A percentile compares a stretch with the other conserved stretches of the same genome.
Conservation (phyloP, 225 moss, liverwort and hornwort species). For the Physcomitrellopsis africana region DNA sequence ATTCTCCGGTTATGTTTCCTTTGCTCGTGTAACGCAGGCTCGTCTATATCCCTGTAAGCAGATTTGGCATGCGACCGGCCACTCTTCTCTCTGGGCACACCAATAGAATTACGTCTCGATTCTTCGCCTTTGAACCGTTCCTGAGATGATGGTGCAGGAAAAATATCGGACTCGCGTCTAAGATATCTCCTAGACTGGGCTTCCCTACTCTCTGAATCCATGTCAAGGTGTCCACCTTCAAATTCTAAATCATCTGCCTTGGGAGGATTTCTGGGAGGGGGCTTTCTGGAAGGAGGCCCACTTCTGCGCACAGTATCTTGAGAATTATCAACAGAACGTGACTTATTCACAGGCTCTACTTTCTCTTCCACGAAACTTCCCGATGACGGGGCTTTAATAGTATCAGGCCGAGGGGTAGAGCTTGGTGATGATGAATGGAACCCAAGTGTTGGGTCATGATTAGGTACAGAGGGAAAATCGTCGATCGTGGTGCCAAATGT, state of each 20-base stretch:
- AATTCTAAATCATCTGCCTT: constrained; percentile 23
- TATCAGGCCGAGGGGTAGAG: constrained; percentile 23
- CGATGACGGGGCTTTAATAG: constrained; percentile 8
- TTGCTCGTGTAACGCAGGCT: constrained; percentile 22
- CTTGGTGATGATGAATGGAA: constrained; percentile 10
- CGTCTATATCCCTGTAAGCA: constrained; percentile 13
- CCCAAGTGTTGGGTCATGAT: constrained; percentile 32
- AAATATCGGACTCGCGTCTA: constrained; percentile 50
- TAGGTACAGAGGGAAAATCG: constrained; percentile 47
- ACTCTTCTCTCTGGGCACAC: constrained; percentile 42
- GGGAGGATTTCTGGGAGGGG: constrained; percentile 36
- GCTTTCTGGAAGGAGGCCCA: constrained; percentile 36
- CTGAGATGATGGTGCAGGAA: constrained; percentile 21
- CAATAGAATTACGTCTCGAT: constrained; percentile 44
- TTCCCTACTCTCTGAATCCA: constrained; percentile 27
- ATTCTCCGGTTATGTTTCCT: constrained; percentile 24
- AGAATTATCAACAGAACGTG: constrained; percentile 21
- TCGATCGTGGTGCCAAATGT: constrained; percentile 20
- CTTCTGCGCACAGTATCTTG: constrained; percentile 20
- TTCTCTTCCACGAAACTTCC: constrained; percentile 22
- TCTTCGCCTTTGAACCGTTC: constrained; percentile 29
- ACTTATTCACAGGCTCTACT: constrained; percentile 19
- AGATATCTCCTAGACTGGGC: constrained; percentile 20
- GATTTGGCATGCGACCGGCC: constrained; percentile 21
- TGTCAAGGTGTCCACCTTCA: constrained; percentile 30